phyloP scores from a whole-genome alignment of 352 stramenopile species.

The Phytophthora hybrid region DNA sequence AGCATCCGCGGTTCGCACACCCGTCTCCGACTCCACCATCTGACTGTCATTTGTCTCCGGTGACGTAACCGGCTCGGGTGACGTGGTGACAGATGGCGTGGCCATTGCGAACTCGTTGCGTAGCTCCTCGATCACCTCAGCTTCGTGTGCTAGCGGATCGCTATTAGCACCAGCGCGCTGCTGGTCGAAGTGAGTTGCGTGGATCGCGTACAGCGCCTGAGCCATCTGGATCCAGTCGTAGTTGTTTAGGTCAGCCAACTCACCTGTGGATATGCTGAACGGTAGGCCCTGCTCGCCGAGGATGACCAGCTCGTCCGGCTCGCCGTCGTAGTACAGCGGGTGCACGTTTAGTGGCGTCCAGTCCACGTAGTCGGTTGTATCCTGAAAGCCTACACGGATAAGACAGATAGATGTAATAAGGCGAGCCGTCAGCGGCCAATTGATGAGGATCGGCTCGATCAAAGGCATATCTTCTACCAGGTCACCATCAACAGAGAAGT shows the following conservation, averaged over 20 bases:
- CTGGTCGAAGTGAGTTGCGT: not conserved
- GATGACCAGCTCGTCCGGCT: not conserved
- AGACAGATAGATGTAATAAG: not conserved
- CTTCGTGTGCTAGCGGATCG: not conserved
- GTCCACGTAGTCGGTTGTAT: not conserved
- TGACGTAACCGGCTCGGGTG: too few species aligned
- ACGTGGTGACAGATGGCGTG: too few species aligned
- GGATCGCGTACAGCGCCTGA: not conserved
- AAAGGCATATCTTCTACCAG: not conserved
- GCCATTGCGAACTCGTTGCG: not conserved
- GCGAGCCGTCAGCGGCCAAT: too few species aligned
- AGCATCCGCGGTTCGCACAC: too few species aligned
- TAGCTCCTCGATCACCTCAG: not conserved
- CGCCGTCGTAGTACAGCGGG: not conserved
- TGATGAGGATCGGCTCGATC: too few species aligned
- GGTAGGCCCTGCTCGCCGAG: not conserved
- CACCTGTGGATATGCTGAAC: not conserved
- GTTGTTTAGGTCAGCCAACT: not conserved
- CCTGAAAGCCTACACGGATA: not conserved
- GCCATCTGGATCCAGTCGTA: not conserved
- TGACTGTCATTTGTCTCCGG: too few species aligned
- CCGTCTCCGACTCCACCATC: too few species aligned
- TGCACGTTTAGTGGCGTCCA: not conserved
- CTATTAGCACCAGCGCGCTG: not conserved
- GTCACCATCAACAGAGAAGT: not conserved